A percentile compares a stretch with the other conserved stretches of the same genome.
Evolutionary conservation across 257 asterid species (phyloP).

Genomic region (Schizonepeta tenuifolia): DNA sequence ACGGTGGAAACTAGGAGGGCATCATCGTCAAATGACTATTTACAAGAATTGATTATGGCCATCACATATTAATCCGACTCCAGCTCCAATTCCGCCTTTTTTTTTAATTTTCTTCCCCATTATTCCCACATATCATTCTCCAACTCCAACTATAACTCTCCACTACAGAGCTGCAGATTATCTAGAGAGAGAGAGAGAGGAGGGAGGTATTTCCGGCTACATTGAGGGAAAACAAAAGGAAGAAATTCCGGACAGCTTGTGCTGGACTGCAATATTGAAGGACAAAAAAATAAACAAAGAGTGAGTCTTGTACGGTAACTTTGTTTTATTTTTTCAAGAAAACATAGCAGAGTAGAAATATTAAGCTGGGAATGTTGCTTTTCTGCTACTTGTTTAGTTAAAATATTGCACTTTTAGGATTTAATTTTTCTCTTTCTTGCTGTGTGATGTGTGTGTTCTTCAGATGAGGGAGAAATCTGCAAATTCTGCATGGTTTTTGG

Average conservation of each 20-base stretch:
- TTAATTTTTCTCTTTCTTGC: not conserved
- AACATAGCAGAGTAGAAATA: constrained; percentile 11
- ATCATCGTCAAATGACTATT: constrained; percentile 8
- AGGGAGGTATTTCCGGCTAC: constrained; percentile 23
- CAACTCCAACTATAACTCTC: constrained; percentile 22
- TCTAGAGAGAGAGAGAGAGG: constrained; percentile 26
- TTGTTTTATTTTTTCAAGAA: constrained; percentile 43
- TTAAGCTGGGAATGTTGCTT: constrained; percentile 36
- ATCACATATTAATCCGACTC: constrained; percentile 12
- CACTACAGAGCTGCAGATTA: constrained; percentile 6
- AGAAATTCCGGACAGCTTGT: not conserved
- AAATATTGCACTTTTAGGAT: not conserved
- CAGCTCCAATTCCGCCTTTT: not conserved
- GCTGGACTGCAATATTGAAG: constrained; percentile 29
- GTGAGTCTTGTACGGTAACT: constrained; percentile 35
- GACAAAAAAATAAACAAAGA: not conserved
- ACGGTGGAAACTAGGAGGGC: constrained; percentile 33
- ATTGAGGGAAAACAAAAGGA: not conserved
- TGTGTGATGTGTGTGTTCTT: constrained; percentile 17
- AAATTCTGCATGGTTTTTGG: constrained; percentile 51
- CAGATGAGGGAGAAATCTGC: constrained; percentile 68
- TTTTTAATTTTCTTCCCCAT: not conserved
- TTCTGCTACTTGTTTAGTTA: constrained; percentile 22
- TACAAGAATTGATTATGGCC: constrained; percentile 19
- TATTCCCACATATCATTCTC: constrained; percentile 6